phyloP scores from a whole-genome alignment of 768 basidiomycete species.

The Boletus sp. region DNA sequence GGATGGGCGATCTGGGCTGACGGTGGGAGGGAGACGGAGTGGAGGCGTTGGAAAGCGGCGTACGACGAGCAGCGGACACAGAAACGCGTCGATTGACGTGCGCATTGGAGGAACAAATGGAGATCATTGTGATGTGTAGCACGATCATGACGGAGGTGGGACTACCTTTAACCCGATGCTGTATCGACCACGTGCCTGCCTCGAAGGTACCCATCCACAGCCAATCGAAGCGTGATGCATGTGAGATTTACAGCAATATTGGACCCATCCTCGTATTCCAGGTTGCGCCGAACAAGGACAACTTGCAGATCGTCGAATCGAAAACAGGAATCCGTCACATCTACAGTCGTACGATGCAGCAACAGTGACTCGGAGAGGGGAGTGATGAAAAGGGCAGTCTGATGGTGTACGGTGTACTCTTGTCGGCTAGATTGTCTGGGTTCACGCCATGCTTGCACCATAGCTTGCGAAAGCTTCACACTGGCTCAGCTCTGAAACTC shows the following conservation, averaged over 20 bases:
- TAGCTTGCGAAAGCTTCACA: not conserved
- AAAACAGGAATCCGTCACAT: no score
- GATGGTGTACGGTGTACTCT: no score
- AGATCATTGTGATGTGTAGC: not conserved
- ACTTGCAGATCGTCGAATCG: no score
- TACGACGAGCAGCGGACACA: conserved; percentile 44
- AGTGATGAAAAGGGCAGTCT: no score
- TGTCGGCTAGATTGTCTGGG: no score
- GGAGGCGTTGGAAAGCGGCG: conserved; percentile 58
- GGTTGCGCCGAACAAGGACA: no score
- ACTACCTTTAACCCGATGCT: conserved; percentile 21
- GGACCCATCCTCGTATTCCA: no score
- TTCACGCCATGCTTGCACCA: no score
- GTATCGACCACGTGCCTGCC: conserved; percentile 2
- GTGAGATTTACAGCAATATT: no score
- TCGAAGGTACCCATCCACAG: not conserved
- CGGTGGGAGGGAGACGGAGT: conserved; percentile 72
- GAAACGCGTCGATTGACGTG: conserved; percentile 17
- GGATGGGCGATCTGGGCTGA: conserved; percentile 82
- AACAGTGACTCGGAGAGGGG: no score
- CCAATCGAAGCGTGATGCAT: not conserved
- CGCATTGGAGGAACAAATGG: not conserved
- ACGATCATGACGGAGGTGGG: conserved; percentile 52
- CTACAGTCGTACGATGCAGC: no score
- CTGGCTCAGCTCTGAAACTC: not conserved